phyloP scores from a whole-genome alignment of 192 early-diverging fungal genomes.

The Coemansia sp. region DNA sequence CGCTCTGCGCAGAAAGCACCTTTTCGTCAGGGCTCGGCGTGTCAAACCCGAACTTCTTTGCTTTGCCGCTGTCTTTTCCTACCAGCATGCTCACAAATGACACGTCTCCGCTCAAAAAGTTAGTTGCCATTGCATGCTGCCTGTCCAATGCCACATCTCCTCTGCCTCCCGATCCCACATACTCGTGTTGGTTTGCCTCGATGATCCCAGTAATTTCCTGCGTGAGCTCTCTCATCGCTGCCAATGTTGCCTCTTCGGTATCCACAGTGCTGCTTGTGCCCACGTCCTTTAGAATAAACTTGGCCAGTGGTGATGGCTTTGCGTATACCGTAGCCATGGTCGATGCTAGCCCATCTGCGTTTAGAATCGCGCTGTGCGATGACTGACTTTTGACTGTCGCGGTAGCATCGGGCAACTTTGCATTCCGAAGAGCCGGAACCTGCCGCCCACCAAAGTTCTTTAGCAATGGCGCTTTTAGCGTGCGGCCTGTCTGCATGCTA shows the following conservation, averaged over 20 bases:
- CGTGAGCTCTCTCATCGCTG: conserved; percentile 9
- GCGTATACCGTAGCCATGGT: conserved; percentile 30
- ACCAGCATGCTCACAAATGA: conserved; percentile 42
- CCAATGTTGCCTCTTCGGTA: conserved; percentile 9
- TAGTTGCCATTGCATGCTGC: conserved; percentile 4
- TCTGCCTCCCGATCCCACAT: not conserved
- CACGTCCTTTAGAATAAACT: conserved; percentile 34
- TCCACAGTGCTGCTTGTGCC: not conserved
- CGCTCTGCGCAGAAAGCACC: conserved; percentile 63
- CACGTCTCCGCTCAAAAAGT: conserved; percentile 24
- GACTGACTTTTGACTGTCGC: not conserved
- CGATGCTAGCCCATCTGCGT: conserved; percentile 5
- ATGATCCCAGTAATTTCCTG: conserved; percentile 20
- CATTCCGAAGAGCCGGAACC: conserved; percentile 22
- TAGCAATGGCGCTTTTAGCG: conserved; percentile 10
- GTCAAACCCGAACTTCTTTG: conserved; percentile 64
- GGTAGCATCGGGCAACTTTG: not conserved
- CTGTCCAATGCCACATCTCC: not conserved
- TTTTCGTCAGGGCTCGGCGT: conserved; percentile 83
- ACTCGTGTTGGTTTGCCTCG: conserved; percentile 15
- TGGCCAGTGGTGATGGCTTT: conserved; percentile 41
- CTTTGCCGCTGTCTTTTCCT: conserved; percentile 10
- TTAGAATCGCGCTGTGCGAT: not conserved
- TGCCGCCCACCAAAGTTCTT: conserved; percentile 39
- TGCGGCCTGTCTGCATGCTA: not conserved